Conservation (phyloP, 2,329 filamentous ascomycete species). For the Alternaria longipes region DNA sequence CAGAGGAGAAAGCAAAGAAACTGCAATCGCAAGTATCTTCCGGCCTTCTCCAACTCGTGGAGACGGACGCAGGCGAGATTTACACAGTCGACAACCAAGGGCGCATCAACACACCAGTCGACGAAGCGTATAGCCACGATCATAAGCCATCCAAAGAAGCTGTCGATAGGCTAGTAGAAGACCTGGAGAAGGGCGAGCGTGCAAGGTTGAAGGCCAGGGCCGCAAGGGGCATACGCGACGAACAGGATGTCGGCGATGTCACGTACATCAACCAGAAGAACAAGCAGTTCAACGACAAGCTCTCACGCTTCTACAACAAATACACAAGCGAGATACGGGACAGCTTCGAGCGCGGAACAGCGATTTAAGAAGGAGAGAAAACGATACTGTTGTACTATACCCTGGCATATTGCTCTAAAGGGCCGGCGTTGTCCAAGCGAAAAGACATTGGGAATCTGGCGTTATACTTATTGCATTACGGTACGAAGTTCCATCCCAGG, state of each 20-base stretch:
- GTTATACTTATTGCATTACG: neutral
- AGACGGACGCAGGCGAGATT: slow-evolving; percentile 87
- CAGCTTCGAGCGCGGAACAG: slow-evolving; percentile 96
- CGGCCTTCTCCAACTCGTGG: slow-evolving; percentile 89
- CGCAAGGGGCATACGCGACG: slow-evolving; percentile 76
- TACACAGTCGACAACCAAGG: slow-evolving; percentile 93
- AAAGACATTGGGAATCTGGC: slow-evolving; percentile 6
- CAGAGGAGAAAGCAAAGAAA: slow-evolving; percentile 82
- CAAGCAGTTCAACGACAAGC: slow-evolving; percentile 99
- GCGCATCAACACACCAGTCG: slow-evolving; percentile 87
- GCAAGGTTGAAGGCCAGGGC: slow-evolving; percentile 83
- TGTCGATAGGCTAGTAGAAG: slow-evolving; percentile 85
- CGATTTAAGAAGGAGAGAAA: slow-evolving; percentile 68
- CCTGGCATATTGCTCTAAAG: slow-evolving; percentile 24
- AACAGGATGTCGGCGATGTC: slow-evolving; percentile 83
- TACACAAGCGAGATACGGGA: slow-evolving; percentile 97
- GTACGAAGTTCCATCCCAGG: neutral
- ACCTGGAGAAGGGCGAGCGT: slow-evolving; percentile 89
- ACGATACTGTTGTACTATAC: slow-evolving; percentile 30
- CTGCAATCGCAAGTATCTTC: slow-evolving; percentile 85
- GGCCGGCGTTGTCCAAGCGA: slow-evolving; percentile 12
- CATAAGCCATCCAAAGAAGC: slow-evolving; percentile 88
- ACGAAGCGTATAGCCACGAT: slow-evolving; percentile 80
- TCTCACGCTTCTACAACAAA: slow-evolving; percentile 96
- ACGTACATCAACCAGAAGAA: slow-evolving; percentile 99